phyloP scores from a whole-genome alignment of 1,284 basidiomycete species.

The Austroboletus olivaceoglutinosus region DNA sequence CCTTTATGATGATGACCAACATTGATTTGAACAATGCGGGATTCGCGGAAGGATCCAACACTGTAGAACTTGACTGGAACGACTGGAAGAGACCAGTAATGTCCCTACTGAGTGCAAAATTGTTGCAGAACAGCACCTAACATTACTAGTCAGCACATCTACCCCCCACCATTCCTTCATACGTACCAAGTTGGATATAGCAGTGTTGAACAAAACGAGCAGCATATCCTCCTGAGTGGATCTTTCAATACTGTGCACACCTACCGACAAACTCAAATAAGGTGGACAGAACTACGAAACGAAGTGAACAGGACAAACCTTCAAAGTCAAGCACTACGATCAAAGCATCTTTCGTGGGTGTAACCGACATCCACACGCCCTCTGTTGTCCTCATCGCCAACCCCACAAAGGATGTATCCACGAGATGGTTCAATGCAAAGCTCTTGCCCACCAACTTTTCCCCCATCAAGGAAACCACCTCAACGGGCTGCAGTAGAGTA shows the following conservation, averaged over 20 bases:
- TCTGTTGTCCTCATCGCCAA: slow-evolving; percentile 66
- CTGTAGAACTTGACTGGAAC: slow-evolving; percentile 59
- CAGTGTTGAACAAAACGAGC: slow-evolving; percentile 62
- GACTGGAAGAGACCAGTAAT: slow-evolving; percentile 61
- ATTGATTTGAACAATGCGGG: slow-evolving; percentile 58
- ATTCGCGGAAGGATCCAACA: slow-evolving; percentile 58
- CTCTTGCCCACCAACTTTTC: slow-evolving; percentile 67
- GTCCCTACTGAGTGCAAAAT: slow-evolving; percentile 58
- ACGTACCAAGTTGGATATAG: slow-evolving; percentile 53
- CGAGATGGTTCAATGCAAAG: slow-evolving; percentile 59
- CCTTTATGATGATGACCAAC: slow-evolving; percentile 64
- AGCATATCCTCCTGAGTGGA: slow-evolving; percentile 63
- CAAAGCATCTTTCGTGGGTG: slow-evolving; percentile 53
- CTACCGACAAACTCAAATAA: slow-evolving; percentile 31
- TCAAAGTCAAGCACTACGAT: slow-evolving; percentile 65
- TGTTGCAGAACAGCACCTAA: slow-evolving; percentile 62
- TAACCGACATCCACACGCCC: slow-evolving; percentile 68
- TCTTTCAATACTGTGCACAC: slow-evolving; percentile 62
- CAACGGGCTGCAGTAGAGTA: slow-evolving; percentile 45
- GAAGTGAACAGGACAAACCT: slow-evolving; percentile 36
- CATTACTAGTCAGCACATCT: background rate
- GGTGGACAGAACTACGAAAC: too few relatives aligned
- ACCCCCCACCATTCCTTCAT: too few relatives aligned
- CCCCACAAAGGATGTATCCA: slow-evolving; percentile 63
- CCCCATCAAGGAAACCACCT: slow-evolving; percentile 66